Evolutionary conservation across 2,329 filamentous ascomycete genomes (phyloP), one percentile per base, ranked within the genome.

Genomic region (Sporothrix schenckii): DNA sequence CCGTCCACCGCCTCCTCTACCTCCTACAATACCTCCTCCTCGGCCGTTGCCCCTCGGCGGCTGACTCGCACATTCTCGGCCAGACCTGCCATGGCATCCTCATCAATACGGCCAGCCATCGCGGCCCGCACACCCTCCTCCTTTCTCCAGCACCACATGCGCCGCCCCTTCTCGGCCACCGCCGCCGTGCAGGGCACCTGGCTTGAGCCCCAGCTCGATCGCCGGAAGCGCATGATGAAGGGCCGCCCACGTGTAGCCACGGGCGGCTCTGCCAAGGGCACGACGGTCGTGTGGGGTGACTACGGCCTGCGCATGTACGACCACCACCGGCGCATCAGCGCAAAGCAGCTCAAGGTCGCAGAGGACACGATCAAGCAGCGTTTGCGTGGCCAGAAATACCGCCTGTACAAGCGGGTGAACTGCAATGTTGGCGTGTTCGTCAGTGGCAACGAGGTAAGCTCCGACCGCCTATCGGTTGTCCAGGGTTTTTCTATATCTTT

Each of bases 391-490:
- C 90, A 97, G 86, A 93, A 93, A 77, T 99, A 96, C 80, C 89
- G 93, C 70, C 80, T 99, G 61, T 99, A 97, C 83, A 97, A 93
- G 83, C 88, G 95, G 73, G 90, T 98, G 68, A 89, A 89, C 76
- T 95, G 94, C 74, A 97, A 97, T 78, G 91, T 98, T 75, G 95
- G 94, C 78, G 96, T 99, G 27, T 99, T 95, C 80, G 91, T 93
- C 71, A 95, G 91, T 80, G 95, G 95, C 71, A 99, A 98, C 77
- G 95, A 99, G 83, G 89, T 91, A 77, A 75, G 86, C 74, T 24
- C 39, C 39, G 11, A 24, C 52, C 2, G 21, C 11, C 21, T 21
- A 34, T 1, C 6, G n/a, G 6, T 3, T 13, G 1, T 53, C 6
- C 5, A 16, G 2, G 27, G 30, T 53, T 44, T 58, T n/a, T 10